These are phyloP conservation scores for Gleditsia sinensis DNA, from an alignment of 306 rosid species.

Conservation along the genomic window DNA sequence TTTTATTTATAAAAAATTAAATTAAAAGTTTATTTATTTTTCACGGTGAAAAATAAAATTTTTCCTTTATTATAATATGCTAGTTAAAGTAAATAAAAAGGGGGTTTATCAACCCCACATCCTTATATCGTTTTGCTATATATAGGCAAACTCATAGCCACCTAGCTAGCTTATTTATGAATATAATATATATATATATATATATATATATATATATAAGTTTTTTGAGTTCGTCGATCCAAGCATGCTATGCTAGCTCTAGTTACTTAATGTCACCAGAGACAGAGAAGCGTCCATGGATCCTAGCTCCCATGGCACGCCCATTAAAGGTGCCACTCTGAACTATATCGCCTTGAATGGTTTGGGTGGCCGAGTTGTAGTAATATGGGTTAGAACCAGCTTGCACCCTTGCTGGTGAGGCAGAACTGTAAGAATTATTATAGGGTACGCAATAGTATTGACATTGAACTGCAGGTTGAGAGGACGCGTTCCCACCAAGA, in stretches of 20 bases:
- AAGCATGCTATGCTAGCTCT: background rate
- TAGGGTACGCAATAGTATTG: background rate
- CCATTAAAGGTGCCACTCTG: background rate
- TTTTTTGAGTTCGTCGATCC: too few relatives aligned
- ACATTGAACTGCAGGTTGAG: background rate
- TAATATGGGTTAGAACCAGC: background rate
- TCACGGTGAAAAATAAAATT: too few relatives aligned
- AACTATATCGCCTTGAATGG: background rate
- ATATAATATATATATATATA: too few relatives aligned
- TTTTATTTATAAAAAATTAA: too few relatives aligned
- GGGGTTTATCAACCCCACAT: too few relatives aligned
- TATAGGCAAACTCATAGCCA: too few relatives aligned
- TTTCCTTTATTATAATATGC: too few relatives aligned
- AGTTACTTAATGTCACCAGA: conserved; percentile 1
- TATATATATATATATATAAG: too few relatives aligned
- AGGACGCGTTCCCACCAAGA: background rate
- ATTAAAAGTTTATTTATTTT: too few relatives aligned
- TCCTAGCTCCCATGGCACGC: background rate
- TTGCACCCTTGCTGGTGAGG: background rate
- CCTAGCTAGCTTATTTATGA: too few relatives aligned
- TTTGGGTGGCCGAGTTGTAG: background rate
- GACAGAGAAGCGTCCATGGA: background rate
- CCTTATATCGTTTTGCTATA: too few relatives aligned
- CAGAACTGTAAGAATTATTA: background rate
- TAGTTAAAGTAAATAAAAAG: too few relatives aligned